Evolutionary conservation across 345 rosid genomes (phyloP), one percentile per base, ranked within the genome.

Genomic region (Camelina neglecta): DNA sequence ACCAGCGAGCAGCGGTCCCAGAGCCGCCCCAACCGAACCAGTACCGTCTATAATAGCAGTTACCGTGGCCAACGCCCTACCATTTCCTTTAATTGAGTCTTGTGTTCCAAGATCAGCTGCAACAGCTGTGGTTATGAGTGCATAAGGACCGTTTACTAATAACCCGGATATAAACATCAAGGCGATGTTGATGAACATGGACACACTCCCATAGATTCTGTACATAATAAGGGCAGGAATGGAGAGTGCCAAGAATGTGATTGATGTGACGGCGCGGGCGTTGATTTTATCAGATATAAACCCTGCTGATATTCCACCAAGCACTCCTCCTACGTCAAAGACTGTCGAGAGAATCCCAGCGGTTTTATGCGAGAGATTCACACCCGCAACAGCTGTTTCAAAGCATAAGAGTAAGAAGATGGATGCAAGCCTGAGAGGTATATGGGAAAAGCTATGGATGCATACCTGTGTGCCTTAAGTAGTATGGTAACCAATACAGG

Each of bases 71-170:
- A 92, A 81, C 13, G 93, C 97, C 7, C 98, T 85, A 11, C 92
- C 81, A 69, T 92, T 94, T 49, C 97, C 97, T 77, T 78, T 85
- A 60, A 85, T 81, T 45, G 71, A 66, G 54, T 82, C 92, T 81
- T 94, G 98, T 18, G 96, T 92, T 48, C 98, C 98, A 20, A 94
- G 96, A 86, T 94, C 98, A 72, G 97, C 86, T 49, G 97, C 93
- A 31, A 94, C 98, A 1, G 98, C 97, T 31, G 97, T 89, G 4
- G 98, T 94, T 55, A 94, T 94, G 12, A 94, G 88, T 24, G 97
- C 78, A 74, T 89, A 92, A 1, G 98, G 96, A 58, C 93, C 96
- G 39, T 94, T 94, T 65, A 94, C 97, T 48, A 89, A 86, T 80
- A 90, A 65, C 11, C 97, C 92, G 0, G 92, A 94, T 74, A 86